Evolutionary conservation across 1,139 yeast genomes (phyloP), one percentile per base, ranked within the genome.

Genomic region (Suhomyces ambrosiae): DNA sequence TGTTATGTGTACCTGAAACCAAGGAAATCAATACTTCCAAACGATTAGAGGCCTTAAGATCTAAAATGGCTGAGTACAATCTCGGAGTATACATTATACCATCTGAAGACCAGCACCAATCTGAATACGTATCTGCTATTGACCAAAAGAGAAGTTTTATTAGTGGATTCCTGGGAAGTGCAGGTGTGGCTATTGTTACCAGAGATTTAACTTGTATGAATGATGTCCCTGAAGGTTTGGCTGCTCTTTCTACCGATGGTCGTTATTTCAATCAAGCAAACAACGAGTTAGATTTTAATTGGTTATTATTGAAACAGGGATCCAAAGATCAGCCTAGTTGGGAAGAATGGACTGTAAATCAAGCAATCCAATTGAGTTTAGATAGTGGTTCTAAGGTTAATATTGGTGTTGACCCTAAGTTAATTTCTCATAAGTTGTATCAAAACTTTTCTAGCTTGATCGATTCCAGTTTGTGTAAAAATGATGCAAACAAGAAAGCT

Each of bases 51-150:
- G 70, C 71, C 18, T 69, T 92, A 48, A 76, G 98, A 54, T 56
- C 61, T 25, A 67, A 74, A 45, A 87, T 92, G 90, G 74, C 74
- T 32, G 70, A 71, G 35, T 62, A 77, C 48, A 80, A 79, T 46
- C 58, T 92, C 37, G 92, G 85, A 9, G 81, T 86, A 38, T 92
- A 92, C 58, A 72, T 92, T 37, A 78, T 92, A 7, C 95, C 96
- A 10, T 82, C 94, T 29, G 96, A 88, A 61, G 98, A 92, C 60
- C 95, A 86, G 48, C 98, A 92, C 62, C 95, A 87, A 65, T 81
- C 89, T 16, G 97, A 92, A 63, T 92, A 90, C 53, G 94, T 89
- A 14, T 75, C 92, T 0, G 64, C 76, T 3, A 74, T 77, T 26
- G 97, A 92, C 60, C 90, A 87, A 63, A 82, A 92, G 54, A 75